Base-by-base conservation (phyloP, 2,329 filamentous ascomycete genomes). In the Botrytis aclada region DNA sequence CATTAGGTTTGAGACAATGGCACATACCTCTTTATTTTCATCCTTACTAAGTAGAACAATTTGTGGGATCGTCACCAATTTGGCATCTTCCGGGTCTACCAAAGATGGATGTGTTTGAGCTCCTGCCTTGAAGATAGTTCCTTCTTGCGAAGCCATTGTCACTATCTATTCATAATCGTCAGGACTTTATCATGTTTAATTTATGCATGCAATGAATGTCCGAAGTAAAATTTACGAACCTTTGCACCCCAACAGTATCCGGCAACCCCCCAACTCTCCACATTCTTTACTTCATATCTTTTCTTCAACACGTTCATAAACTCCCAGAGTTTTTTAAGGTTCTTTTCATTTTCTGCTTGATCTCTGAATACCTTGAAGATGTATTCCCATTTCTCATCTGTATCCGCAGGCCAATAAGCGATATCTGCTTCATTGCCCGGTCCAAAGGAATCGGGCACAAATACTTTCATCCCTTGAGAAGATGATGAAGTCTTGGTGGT, bases 371-470 rank as follows among this genome's bases (percentile, higher is more conserved):
- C 60, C 71, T 75, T 32, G 74, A 67, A 56, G 76, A 81, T 51
- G 73, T 75, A 5, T 47, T 51, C 20, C 79, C 71, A 34, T 77
- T 77, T 74, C 1, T 72, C 45, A 18, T 72, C 73, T 4, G 73
- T 76, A 45, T 77, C 74, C 4, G 73, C 63, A 43, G 75, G 75
- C 41, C 75, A 77, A 62, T 63, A 71, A 25, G 73, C 61, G 37
- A 74, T 64, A 71, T 74, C 71, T 4, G 74, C 72, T 41, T 72
- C 70, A 12, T 65, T 76, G 80, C 92, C 94, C 18, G 64, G 45
- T 73, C 91, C 87, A 85, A 97, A 97, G 87, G 93, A 95, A 83
- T 97, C 94, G 29, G 94, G 94, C 76, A 97, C 95, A 83, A 94
- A 93, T 78, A 97, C 92, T 78, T 90, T 90, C 85, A 95, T 95